Evolutionary conservation across 192 early-diverging fungal genomes (phyloP).

Genomic region (Entomortierella chlamydospora): DNA sequence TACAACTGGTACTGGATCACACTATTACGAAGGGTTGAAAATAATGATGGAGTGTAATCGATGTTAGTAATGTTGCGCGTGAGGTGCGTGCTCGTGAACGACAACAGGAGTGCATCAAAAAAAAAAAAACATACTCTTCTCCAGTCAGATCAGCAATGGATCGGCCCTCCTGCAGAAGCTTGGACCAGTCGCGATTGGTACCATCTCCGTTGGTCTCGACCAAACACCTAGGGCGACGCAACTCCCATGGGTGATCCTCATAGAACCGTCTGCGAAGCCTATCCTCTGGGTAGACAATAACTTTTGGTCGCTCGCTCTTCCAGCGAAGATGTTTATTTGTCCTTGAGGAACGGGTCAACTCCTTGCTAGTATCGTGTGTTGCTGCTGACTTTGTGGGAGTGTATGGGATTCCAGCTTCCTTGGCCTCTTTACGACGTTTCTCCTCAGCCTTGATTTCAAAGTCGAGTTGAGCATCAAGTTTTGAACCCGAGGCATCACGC

Average conservation of each 20-base stretch:
- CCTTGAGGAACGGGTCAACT: constrained; percentile 42
- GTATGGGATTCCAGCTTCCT: constrained; percentile 5
- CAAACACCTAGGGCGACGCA: constrained; percentile 74
- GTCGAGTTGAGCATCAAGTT: constrained; percentile 1
- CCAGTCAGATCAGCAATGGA: constrained; percentile 72
- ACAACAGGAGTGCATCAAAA: no score
- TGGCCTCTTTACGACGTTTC: background rate
- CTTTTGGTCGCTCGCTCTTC: constrained; percentile 68
- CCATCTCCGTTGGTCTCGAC: constrained; percentile 72
- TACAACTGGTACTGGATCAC: constrained; percentile 89
- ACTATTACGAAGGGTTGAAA: constrained; percentile 55
- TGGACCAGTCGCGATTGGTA: constrained; percentile 64
- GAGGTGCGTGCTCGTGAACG: no score
- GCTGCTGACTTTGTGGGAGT: background rate
- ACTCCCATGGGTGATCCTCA: constrained; percentile 93
- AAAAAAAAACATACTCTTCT: constrained; percentile 77
- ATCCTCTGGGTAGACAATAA: constrained; percentile 93
- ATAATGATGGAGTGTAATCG: background rate
- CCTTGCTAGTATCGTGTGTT: constrained; percentile 4
- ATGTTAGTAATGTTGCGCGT: background rate
- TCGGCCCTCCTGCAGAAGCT: constrained; percentile 62
- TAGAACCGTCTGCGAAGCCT: constrained; percentile 87
- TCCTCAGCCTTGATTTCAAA: constrained; percentile 24
- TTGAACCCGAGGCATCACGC: constrained; percentile 43
- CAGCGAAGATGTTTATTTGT: constrained; percentile 69